These are phyloP conservation scores for Stephanocyclus meneghinianus DNA, from an alignment of 352 stramenopile genomes.

Conservation along the genomic window DNA sequence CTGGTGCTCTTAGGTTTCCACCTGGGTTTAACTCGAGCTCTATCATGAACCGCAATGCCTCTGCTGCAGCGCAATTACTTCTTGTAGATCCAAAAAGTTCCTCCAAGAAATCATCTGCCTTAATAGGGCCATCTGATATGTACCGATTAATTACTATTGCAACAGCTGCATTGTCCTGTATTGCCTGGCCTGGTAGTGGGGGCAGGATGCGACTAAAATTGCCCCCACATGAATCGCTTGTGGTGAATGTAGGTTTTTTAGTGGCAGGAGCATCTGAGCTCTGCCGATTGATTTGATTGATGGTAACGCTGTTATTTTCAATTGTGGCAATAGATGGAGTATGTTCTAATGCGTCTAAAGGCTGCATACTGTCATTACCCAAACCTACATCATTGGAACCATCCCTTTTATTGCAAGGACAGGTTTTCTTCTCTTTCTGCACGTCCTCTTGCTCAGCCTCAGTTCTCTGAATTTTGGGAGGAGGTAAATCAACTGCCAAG, in stretches of 20 bases:
- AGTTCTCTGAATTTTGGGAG: slow-evolving; percentile 14
- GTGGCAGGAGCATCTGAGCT: background rate
- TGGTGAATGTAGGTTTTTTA: background rate
- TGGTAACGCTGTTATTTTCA: too few species aligned
- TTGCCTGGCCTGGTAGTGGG: background rate
- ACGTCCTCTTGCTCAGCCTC: too few species aligned
- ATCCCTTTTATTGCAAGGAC: too few species aligned
- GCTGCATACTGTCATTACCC: too few species aligned
- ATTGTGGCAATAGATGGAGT: too few species aligned
- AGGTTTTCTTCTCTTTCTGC: too few species aligned
- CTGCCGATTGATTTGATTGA: too few species aligned
- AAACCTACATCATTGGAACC: too few species aligned
- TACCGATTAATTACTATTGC: slow-evolving; percentile 18
- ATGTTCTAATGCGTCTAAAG: too few species aligned
- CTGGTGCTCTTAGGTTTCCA: background rate
- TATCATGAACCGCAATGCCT: slow-evolving; percentile 28
- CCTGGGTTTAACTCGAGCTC: slow-evolving; percentile 24
- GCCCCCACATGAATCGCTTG: background rate
- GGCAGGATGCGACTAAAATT: slow-evolving; percentile 3
- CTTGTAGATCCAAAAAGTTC: slow-evolving; percentile 8
- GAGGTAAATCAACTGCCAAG: background rate
- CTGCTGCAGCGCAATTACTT: background rate
- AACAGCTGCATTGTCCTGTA: too few species aligned
- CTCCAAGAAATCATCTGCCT: slow-evolving; percentile 30
- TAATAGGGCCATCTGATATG: slow-evolving; percentile 16